These are phyloP conservation scores for Pichia sp. DNA, from an alignment of 1,139 yeast species.

Conservation along the genomic window DNA sequence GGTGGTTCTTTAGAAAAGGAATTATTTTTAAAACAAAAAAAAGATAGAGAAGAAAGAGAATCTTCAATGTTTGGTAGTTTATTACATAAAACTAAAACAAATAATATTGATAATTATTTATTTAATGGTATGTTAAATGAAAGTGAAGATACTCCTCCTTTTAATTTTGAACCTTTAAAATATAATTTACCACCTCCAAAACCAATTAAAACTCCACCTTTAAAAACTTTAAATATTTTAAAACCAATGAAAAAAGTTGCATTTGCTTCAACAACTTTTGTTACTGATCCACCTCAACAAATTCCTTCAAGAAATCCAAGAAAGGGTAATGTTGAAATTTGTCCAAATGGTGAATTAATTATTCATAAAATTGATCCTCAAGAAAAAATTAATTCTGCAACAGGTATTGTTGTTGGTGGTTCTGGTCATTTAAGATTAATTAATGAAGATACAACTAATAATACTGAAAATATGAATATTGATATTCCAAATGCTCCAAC, in stretches of 20 bases:
- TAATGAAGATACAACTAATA: constrained; percentile 11
- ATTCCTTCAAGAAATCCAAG: constrained; percentile 84
- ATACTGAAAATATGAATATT: constrained; percentile 7
- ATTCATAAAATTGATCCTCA: constrained; percentile 60
- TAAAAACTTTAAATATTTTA: constrained; percentile 31
- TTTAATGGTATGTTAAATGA: constrained; percentile 20
- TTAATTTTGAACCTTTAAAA: constrained; percentile 16
- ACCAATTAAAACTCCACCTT: constrained; percentile 24
- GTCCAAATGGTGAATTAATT: constrained; percentile 51
- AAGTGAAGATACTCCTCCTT: constrained; percentile 23
- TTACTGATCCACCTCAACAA: constrained; percentile 91
- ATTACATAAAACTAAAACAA: constrained; percentile 24
- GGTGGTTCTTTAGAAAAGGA: constrained; percentile 26
- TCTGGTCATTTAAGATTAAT: constrained; percentile 52
- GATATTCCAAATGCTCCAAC: constrained; percentile 31
- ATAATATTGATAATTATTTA: constrained; percentile 15
- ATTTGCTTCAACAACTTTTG: constrained; percentile 65
- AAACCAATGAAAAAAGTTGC: constrained; percentile 60
- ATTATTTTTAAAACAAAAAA: constrained; percentile 16
- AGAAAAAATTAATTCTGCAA: constrained; percentile 46
- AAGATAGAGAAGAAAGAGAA: constrained; percentile 18
- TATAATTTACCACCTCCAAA: constrained; percentile 27
- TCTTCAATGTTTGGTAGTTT: constrained; percentile 26
- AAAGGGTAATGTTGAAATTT: constrained; percentile 70
- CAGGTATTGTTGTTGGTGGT: constrained; percentile 77